phyloP scores from a whole-genome alignment of 208 protist species.

The Acanthamoeba healyi region DNA sequence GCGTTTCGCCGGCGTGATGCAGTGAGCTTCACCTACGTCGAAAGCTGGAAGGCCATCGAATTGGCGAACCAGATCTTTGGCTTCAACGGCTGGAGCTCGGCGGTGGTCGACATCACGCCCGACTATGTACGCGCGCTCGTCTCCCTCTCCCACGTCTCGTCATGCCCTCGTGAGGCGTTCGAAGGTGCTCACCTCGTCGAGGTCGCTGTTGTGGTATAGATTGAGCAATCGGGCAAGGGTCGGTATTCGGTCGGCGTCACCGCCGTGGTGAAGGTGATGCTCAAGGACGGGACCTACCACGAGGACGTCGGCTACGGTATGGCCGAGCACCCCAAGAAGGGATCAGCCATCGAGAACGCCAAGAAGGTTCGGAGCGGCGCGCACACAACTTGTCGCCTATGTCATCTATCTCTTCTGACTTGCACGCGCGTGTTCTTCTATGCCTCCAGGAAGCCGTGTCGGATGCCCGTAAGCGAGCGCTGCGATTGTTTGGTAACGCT shows the following conservation, averaged over 20 bases:
- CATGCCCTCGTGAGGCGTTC: too few relatives aligned
- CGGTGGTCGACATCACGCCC: constrained; percentile 79
- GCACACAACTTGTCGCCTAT: neutral
- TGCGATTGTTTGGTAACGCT: constrained; percentile 87
- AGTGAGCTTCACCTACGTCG: constrained; percentile 82
- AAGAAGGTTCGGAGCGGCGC: constrained; percentile 82
- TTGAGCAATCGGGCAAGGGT: constrained; percentile 74
- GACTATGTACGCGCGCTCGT: constrained; percentile 81
- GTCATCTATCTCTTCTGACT: neutral
- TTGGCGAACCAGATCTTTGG: constrained; percentile 88
- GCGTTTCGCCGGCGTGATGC: too few relatives aligned
- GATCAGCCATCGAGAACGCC: constrained; percentile 84
- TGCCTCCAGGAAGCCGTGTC: constrained; percentile 83
- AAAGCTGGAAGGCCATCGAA: constrained; percentile 88
- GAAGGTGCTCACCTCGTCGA: too few relatives aligned
- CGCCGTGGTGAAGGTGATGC: constrained; percentile 84
- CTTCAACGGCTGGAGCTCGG: constrained; percentile 89
- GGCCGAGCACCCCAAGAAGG: constrained; percentile 83
- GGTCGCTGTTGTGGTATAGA: too few relatives aligned
- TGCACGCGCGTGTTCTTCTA: neutral
- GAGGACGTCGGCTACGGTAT: constrained; percentile 89
- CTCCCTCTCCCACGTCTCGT: neutral
- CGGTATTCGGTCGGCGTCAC: constrained; percentile 79
- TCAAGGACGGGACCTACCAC: constrained; percentile 89
- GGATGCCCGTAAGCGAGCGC: constrained; percentile 87